phyloP scores from a whole-genome alignment of 169 alveolate species.

The Perkinsus marinus region DNA sequence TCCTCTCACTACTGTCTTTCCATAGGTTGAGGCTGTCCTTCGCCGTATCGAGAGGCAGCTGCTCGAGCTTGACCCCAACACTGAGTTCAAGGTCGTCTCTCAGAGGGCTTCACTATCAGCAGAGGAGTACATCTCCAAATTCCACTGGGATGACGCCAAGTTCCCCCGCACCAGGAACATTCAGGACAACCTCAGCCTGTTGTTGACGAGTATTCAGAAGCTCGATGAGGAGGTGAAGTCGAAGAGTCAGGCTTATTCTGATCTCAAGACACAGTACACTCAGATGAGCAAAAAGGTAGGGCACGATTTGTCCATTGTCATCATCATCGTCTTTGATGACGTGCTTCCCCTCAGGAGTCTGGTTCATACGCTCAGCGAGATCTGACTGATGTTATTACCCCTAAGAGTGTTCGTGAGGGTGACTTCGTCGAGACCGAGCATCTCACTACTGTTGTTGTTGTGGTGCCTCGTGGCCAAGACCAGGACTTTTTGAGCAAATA shows the following conservation, averaged over 20 bases:
- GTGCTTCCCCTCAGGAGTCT: neutral
- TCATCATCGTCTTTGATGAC: neutral
- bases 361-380: constrained; percentile 30
- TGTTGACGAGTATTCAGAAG: constrained; percentile 43
- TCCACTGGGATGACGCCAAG: constrained; percentile 64
- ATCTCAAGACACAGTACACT: constrained; percentile 27
- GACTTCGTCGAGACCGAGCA: constrained; percentile 44
- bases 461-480: constrained; percentile 43
- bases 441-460: constrained; percentile 44
- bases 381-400: constrained; percentile 45
- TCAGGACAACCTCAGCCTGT: constrained; percentile 36
- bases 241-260: constrained; percentile 36
- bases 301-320: neutral
- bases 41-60: constrained; percentile 45
- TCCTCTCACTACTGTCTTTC: neutral
- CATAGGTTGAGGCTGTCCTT: constrained; percentile 34
- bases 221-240: constrained; percentile 45
- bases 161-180: constrained; percentile 51
- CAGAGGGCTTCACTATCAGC: neutral
- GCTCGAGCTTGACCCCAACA: constrained; percentile 21
- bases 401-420: constrained; percentile 30
- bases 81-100: constrained; percentile 16
- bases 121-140: constrained; percentile 40
- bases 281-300: neutral
- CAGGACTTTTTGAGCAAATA: constrained; percentile 26